Evolutionary conservation across 2,329 filamentous ascomycete species (phyloP), one percentile per base, ranked within the genome.

Genomic region (Fusarium xyrophilum): DNA sequence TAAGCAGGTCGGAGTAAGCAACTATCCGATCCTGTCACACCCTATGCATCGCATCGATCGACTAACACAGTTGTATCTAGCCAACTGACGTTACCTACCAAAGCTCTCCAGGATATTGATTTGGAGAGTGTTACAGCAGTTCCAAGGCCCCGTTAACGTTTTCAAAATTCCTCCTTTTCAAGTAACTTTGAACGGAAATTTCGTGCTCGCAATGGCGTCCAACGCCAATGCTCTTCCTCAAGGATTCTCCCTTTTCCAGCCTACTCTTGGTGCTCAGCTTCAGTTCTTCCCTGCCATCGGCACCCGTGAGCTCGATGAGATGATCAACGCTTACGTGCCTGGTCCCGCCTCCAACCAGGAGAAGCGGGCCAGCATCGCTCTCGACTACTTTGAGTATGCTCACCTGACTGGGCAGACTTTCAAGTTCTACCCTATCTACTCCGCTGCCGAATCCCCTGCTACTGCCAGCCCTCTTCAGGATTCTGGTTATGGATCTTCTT

Each of bases 271-370:
- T 53, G 82, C 84, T 48, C 79, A 84, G 64, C 81, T 90, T 59
- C 81, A 93, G 79, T 88, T 93, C 84, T 79, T 89, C 76, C 85
- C 92, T 80, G 80, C 89, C 73, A 80, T 93, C 78, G 81, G 89
- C 75, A 82, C 85, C 64, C 72, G 85, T 78, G 84, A 92, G 76
- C 82, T 90, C 55, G 86, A 89, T 72, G 80, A 84, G 55, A 78
- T 90, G 75, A 83, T 90, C 72, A 79, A 87, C 76, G 81, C 83
- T 65, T 88, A 88, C 76, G 76, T 89, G 51, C 78, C 84, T 47
- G 85, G 86, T 51, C 74, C 83, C 51, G 81, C 79, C 52, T 80
- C 84, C 28, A 83, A 86, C 71, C 79, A 83, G 72, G 86, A 89
- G 71, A 89, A 89, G 82, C 83, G 86, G 32, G 83, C 85, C 52